Evolutionary conservation across 257 asterid genomes (phyloP), one percentile per base, ranked within the genome.

Genomic region (Salvia hispanica): DNA sequence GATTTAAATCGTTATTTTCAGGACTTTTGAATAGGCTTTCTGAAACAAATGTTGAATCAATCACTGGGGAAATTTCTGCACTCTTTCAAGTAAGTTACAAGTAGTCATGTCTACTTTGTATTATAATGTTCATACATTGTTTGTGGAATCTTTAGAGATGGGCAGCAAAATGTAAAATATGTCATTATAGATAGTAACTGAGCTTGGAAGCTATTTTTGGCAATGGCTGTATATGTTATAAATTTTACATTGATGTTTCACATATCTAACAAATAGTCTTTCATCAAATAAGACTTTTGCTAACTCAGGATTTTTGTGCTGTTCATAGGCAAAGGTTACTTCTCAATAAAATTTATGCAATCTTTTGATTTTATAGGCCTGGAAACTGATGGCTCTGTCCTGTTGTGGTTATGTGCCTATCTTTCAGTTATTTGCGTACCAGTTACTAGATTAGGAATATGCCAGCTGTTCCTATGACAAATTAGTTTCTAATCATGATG

Each of bases 1-100:
- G 58, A 48, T 71, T 45, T 65, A 25, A 28, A 59, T 46, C 58
- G 47, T 64, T 62, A 63, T 78, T 56, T 72, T 61, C 82, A 94
- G 99, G 99, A 66, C 91, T 91, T 60, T 76, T 94, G 11, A 88
- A 88, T 73, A 84, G 87, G 92, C 76, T 90, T 57, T 88, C 97
- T 25, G 95, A 90, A 78, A 76, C 87, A 56, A 90, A 90, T 71
- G 84, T 93, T 66, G 97, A 92, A 79, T 88, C 92, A 37, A 82
- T 86, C 73, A 82, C 95, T 0, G 70, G 81, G 57, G 91, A 92
- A 74, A 75, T 87, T 71, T 88, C 86, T 71, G 77, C 79, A 18
- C 74, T 87, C 15, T 67, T 76, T 64, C 84, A 79, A 50, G 98
- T 92, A 71, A 76, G 84, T 56, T 31, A 34, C 78, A 11, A 59